Base-by-base conservation (phyloP, 2,329 filamentous ascomycete species). In the Fusarium armeniacum region DNA sequence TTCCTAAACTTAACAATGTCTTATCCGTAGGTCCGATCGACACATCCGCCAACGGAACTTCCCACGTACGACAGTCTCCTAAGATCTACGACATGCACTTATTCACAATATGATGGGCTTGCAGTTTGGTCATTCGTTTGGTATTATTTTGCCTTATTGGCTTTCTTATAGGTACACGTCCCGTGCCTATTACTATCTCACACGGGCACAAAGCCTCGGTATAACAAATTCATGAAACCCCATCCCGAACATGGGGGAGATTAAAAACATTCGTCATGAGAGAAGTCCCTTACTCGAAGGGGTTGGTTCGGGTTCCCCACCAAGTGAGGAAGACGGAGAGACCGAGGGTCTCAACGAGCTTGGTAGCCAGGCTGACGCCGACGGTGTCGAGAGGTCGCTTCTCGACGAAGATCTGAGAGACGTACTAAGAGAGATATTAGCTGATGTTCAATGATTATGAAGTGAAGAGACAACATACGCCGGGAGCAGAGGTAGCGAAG, bases 261-360 rank as follows among this genome's bases (percentile, higher is more conserved):
- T 64, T 64, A 60, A 65, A 53, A 65, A 53, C 35, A 58, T 65
- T 63, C 50, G 47, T 45, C 40, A 61, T 50, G 41, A 58, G 43
- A 62, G 24, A 62, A 28, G 28, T 55, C 75, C 58, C 77, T 86
- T 91, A 94, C 78, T 94, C 89, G 82, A 97, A 97, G 65, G 93
- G 93, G 85, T 94, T 95, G 83, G 93, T 96, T 79, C 92, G 91
- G 77, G 95, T 98, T 77, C 95, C 95, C 95, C 95, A 98, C 92
- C 93, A 98, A 79, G 93, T 97, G 76, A 98, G 86, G 88, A 98
- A 93, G 77, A 97, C 80, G 69, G 92, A 94, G 62, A 98, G 88
- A 70, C 95, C 96, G 64, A 98, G 89, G 5, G 96, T 98, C 89
- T 98, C 96, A 75, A 97, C 88, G 75, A 96, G 84, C 83, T 96